Evolutionary conservation across 441 rosid genomes (phyloP).

Genomic region (Pelargonium australe): DNA sequence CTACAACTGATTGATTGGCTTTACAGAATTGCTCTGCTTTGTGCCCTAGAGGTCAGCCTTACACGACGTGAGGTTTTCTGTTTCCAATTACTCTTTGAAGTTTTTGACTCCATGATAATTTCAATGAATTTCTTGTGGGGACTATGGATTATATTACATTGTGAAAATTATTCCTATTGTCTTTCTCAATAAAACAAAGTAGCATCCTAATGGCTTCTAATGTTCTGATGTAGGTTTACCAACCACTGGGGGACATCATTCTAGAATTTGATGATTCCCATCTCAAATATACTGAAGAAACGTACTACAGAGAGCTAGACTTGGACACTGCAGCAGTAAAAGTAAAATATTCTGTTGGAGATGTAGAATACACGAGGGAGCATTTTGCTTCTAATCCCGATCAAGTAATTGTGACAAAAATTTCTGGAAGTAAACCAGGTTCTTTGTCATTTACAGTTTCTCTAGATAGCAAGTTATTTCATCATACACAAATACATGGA

Average conservation of each 20-base stretch:
- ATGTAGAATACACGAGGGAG: conserved; percentile 62
- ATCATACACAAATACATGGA: conserved; percentile 40
- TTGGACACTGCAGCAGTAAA: conserved; percentile 68
- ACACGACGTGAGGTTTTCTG: too few species aligned
- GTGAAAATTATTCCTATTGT: not conserved
- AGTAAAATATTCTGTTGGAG: conserved; percentile 60
- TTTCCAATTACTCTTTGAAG: too few species aligned
- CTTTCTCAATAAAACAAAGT: not conserved
- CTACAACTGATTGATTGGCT: too few species aligned
- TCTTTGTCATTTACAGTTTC: conserved; percentile 59
- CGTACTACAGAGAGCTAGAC: conserved; percentile 78
- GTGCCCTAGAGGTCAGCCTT: too few species aligned
- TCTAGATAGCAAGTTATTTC: conserved; percentile 58
- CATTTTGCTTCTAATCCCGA: conserved; percentile 70
- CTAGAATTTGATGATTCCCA: conserved; percentile 71
- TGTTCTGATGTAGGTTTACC: conserved; percentile 61
- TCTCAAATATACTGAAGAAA: conserved; percentile 43
- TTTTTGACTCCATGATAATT: too few species aligned
- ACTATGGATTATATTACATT: not conserved
- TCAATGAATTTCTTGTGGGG: too few species aligned
- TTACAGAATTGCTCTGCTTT: too few species aligned
- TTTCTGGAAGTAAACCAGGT: conserved; percentile 59
- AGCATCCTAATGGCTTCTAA: conserved; percentile 11
- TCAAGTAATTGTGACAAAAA: conserved; percentile 65
- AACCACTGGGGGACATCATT: conserved; percentile 74